A percentile compares a stretch with the other conserved stretches of the same genome.
Evolutionary conservation across 352 stramenopile species (phyloP).

Genomic region (Pythium coloratum): DNA sequence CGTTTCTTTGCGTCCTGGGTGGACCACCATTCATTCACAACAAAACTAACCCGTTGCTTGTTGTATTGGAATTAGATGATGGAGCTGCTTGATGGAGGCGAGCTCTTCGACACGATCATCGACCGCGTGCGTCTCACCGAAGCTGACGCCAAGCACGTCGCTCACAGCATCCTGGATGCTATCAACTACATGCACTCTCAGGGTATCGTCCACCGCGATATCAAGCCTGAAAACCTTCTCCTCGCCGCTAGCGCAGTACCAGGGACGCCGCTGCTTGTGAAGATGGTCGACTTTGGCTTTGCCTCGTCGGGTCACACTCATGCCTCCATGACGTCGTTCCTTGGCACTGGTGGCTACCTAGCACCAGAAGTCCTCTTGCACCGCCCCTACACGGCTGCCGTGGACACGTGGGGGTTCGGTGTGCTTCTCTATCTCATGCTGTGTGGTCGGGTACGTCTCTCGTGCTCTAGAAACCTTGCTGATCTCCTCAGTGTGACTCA

Average conservation of each 20-base stretch:
- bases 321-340: constrained; percentile 66
- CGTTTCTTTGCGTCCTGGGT: neutral
- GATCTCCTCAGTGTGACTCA: neutral
- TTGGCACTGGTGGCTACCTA: constrained; percentile 92
- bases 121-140: constrained; percentile 62
- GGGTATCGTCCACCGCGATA: constrained; percentile 67
- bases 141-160: constrained; percentile 50
- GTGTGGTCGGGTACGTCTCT: constrained; percentile 88
- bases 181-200: constrained; percentile 75
- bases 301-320: constrained; percentile 86
- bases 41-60: neutral
- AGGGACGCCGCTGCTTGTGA: constrained; percentile 64
- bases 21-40: neutral
- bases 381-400: constrained; percentile 92
- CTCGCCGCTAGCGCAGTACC: constrained; percentile 38
- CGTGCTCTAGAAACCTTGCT: neutral
- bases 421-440: constrained; percentile 97
- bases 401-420: constrained; percentile 97
- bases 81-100: constrained; percentile 73
- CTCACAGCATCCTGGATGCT: constrained; percentile 57
- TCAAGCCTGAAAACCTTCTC: constrained; percentile 81
- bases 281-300: constrained; percentile 99
- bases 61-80: constrained; percentile 37
- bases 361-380: constrained; percentile 97
- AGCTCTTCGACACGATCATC: constrained; percentile 84